phyloP scores from a whole-genome alignment of 176 grass and related monocot species.

The Thinopyrum elongatum region DNA sequence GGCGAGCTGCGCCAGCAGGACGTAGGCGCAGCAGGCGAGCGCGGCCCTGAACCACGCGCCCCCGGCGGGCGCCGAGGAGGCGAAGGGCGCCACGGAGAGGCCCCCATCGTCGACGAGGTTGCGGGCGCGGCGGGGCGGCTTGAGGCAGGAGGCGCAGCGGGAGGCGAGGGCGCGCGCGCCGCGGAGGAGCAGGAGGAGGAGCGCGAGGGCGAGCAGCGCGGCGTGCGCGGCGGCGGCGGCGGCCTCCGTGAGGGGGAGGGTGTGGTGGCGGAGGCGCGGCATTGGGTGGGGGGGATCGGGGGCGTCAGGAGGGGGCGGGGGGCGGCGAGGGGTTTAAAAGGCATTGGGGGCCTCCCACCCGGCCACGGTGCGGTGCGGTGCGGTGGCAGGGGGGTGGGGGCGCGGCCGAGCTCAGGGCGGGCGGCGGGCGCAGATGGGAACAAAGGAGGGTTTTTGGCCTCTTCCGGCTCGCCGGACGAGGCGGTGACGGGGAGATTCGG shows the following conservation, averaged over 20 bases:
- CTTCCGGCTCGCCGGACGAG: constrained; percentile 10
- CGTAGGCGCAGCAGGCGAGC: constrained; percentile 57
- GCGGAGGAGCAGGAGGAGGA: constrained; percentile 45
- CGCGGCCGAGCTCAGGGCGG: constrained; percentile 28
- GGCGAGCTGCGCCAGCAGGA: constrained; percentile 49
- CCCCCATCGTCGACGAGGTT: not conserved
- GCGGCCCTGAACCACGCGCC: constrained; percentile 34
- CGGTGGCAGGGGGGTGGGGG: not conserved
- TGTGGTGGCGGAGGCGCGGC: constrained; percentile 34
- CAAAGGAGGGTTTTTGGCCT: constrained; percentile 29
- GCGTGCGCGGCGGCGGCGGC: constrained; percentile 54
- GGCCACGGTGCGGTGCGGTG: not conserved
- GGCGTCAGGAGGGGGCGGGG: constrained; percentile 11
- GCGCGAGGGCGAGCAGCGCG: constrained; percentile 51
- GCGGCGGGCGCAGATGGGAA: constrained; percentile 35
- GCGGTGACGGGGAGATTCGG: not conserved
- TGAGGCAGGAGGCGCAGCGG: constrained; percentile 47
- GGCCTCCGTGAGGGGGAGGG: constrained; percentile 49
- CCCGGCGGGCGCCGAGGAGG: not conserved
- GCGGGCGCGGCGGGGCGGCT: constrained; percentile 18
- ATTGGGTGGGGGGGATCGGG: constrained; percentile 45
- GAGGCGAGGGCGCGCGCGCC: constrained; percentile 41
- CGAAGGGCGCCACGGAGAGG: not conserved
- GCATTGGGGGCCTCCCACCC: constrained; percentile 46
- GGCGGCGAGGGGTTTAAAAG: constrained; percentile 53